Evolutionary conservation across 371 early-diverging fungal genomes (phyloP), one percentile per base, ranked within the genome.

Genomic region (Mortierella sp.): DNA sequence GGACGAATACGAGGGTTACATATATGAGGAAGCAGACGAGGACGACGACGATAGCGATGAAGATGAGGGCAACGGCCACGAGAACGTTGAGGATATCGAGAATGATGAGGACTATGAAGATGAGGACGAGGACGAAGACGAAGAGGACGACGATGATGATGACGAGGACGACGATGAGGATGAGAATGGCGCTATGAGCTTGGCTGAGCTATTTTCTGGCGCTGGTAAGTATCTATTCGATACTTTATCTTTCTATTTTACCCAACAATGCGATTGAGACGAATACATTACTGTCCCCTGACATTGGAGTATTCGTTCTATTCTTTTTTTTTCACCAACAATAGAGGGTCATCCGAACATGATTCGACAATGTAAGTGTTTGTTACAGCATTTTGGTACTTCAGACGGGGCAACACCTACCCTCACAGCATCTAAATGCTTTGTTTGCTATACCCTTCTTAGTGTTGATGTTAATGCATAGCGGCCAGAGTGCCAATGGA

Each of bases 41-140:
- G 73, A 45, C 26, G 60, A 78, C 31, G 80, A 78, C 9, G 84
- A 80, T 26, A 75, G 78, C 26, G 80, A 78, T 21, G 78, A 75
- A 1, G 75, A 79, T 5, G 76, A 75, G 0, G 50, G 76, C 26
- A 45, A n/a, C 68, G 52, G 8, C 19, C 50, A 34, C 9, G 52
- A 9, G 21, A 58, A 16, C 50, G 21, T 4, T 7, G 76, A 52
- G 68, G 68, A 71, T 28, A 57, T 68, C 24, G 76, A 76, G 19
- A 60, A 65, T 5, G 77, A 73, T 1, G 76, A 76, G 9, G 77
- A 70, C 31, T 50, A 50, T 21, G 74, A 78, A 19, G 82, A 73
- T 6, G 82, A 72, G 4, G 72, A 72, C 19, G 82, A 73, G 10
- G 72, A 73, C 1, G 76, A 31, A 1, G 50, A 73, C 3, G 78